Base-by-base conservation (phyloP, 2,329 filamentous ascomycete genomes). In the Ophidiomyces ophidiicola region DNA sequence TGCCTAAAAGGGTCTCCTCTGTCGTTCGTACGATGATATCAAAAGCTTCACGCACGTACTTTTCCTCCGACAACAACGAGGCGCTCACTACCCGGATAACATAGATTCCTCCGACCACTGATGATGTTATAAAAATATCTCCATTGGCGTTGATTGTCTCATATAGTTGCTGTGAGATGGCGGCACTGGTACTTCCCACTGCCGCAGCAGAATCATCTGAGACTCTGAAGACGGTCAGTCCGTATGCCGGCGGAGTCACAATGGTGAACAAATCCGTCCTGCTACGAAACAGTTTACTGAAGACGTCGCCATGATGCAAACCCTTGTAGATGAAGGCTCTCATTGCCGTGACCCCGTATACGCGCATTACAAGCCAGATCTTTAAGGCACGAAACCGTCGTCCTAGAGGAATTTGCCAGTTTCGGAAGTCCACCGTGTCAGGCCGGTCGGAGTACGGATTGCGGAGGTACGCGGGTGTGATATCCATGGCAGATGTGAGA, bases 371-470 rank as follows among this genome's bases (percentile, higher is more conserved):
- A 56, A 94, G 94, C 88, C 88, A 96, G 46, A 94, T 78, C 66
- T 96, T 96, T 42, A 96, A 64, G 2, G 80, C 77, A 44, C 88
- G 74, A 71, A 96, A 96, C 11, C 88, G 72, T 2, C 88, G 71
- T 6, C 88, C 88, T 0, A 96, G 76, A 0, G 88, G 86, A 52
- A 96, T 92, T 63, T 94, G 86, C 88, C 88, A 96, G 68, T 96
- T 87, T 32, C 88, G 76, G 66, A 94, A 94, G 61, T 96, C 88
- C 17, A 85, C 94, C 1, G 94, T 88, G 1, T 88, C 71, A 0
- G 85, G 86, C 25, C 72, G 74, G 50, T 90, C 84, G 3, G 80
- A 82, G 63, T 79, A 85, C 3, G 75, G 66, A 61, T 94, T 94
- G 47, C 78, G 72, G 19, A 94, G 74, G 64, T 93, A 94, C 3